Evolutionary conservation across 1,139 yeast species (phyloP), one percentile per base, ranked within the genome.

Genomic region (Maudiozyma humilis): DNA sequence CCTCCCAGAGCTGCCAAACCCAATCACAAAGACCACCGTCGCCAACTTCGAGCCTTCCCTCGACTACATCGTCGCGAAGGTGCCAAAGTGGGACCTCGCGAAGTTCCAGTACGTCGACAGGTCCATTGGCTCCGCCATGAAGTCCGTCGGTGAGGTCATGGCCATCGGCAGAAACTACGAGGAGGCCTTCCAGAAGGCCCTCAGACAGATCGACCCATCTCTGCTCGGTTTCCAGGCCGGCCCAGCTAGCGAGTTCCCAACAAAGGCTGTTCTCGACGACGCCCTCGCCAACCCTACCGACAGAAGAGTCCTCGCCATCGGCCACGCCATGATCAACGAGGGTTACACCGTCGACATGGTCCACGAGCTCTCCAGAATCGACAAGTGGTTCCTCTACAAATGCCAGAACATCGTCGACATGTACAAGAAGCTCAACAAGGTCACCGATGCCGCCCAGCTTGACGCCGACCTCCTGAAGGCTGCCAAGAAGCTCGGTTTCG

Each of bases 111-210:
- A 87, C 62, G 97, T 89, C 49, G 82, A 86, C 65, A 79, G 95
- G 65, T 88, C 83, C 56, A 83, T 89, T 63, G 95, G 96, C 38
- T 86, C 96, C 25, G 81, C 96, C 41, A 91, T 91, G 98, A 91
- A 91, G 69, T 89, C 97, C 39, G 98, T 91, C 47, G 98, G 98
- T 67, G 98, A 91, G 69, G 98, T 91, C 49, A 91, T 91, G 98
- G 94, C 96, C 45, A 91, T 91, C 63, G 98, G 98, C 60, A 82
- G 98, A 70, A 91, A 80, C 57, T 91, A 89, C 63, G 98, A 91
- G 70, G 98, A 91, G 69, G 85, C 96, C 14, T 82, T 91, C 75
- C 98, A 91, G 70, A 91, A 91, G 73, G 98, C 98, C 44, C 82
- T 91, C 57, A 82, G 98, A 71, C 95, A 89, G 70, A 88, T 89